Evolutionary conservation across 176 grass and related monocot genomes (phyloP), one percentile per base, ranked within the genome.

Genomic region (Lolium perenne): DNA sequence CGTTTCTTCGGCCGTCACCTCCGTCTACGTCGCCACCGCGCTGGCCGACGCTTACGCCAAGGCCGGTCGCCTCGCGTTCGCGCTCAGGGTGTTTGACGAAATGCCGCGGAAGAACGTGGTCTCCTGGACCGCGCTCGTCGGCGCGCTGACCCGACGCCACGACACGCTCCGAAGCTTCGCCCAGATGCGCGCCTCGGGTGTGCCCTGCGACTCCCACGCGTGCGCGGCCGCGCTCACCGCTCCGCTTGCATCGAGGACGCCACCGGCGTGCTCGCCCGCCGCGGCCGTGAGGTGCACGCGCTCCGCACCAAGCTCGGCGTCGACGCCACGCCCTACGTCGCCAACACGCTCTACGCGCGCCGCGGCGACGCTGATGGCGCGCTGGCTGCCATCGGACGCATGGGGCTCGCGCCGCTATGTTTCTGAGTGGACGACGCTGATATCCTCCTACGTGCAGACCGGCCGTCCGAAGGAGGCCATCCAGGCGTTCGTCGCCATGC

Each of bases 41-140:
- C 73, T 94, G 7, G 84, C 86, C 1, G 89, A 94, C 72, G 86
- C 78, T 56, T 94, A 94, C 81, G 91, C 90, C 75, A 94, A 92
- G 69, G 32, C 49, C 6, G 87, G 92, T 6, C 26, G 35, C 23
- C 71, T 79, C 14, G 41, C n/a, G n/a, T n/a, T n/a, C n/a, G n/a
- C n/a, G n/a, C n/a, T n/a, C n/a, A n/a, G n/a, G n/a, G n/a, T n/a
- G n/a, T n/a, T n/a, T n/a, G n/a, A n/a, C n/a, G n/a, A n/a, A n/a
- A n/a, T n/a, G n/a, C n/a, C n/a, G n/a, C n/a, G n/a, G n/a, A n/a
- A n/a, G n/a, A n/a, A n/a, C n/a, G n/a, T n/a, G n/a, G n/a, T n/a
- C n/a, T n/a, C n/a, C n/a, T n/a, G n/a, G n/a, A n/a, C n/a, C n/a
- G n/a, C n/a, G n/a, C n/a, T n/a, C n/a, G n/a, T n/a, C 13, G 0